Base-by-base conservation (phyloP, 1,139 yeast genomes). In the Ogataea hybrid region DNA sequence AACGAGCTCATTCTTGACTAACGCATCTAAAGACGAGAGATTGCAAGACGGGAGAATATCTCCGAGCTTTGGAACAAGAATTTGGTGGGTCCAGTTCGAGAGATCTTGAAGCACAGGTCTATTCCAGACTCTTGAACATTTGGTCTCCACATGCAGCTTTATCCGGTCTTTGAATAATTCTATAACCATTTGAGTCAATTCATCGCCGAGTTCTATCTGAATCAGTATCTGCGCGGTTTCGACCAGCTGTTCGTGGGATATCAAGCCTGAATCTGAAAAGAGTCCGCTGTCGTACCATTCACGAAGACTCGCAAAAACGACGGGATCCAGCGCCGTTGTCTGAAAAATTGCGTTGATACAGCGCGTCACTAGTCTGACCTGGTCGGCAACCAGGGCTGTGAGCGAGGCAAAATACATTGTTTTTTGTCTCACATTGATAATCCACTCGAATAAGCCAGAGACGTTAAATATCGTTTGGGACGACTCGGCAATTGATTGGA, bases 1-100 rank as follows among this genome's bases (percentile, higher is more conserved):
- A 0, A 76, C 70, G 25, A 80, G 57, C 47, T 75, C 76, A 46
- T 64, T 68, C 48, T 70, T 63, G 45, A 76, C 64, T 15, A 75
- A 35, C n/a, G 43, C 39, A 48, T 48, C 25, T 44, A 66, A 46
- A 55, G 61, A 46, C 41, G 58, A 58, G 18, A 41, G 49, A 29
- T 64, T 61, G 46, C 43, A 46, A 46, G 25, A 46, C 27, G 50
- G 57, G 27, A 51, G 57, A 44, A 56, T 56, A 46, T 25, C 48
- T 39, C 46, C 54, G 44, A 56, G 52, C 49, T 34, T 59, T 21
- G 76, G 73, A 48, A 65, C 72, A 3, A 77, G 51, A 27, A 68
- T 68, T 9, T 52, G 45, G 29, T 64, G 58, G 12, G 74, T 64
- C 66, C 71, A 75, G n/a, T 55, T 49, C 38, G 68, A 59, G 5